Percentiles rank a stretch among this genome's conserved stretches.
Conservation (phyloP, 352 stramenopile species). For the Globisporangium yorkense region DNA sequence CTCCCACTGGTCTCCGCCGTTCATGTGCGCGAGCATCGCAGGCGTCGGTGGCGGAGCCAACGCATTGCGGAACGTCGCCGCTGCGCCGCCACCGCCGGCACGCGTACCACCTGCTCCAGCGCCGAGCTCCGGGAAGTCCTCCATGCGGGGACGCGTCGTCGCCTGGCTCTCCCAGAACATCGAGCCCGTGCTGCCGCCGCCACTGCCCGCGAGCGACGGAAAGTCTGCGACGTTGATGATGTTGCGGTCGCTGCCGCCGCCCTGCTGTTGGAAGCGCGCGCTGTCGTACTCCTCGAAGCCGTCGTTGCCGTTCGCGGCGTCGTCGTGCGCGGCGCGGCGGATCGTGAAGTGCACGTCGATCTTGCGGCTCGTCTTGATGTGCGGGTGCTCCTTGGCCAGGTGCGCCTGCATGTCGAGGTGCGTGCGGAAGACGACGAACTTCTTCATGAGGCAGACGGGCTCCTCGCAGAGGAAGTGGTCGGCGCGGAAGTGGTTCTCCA, state of each 20-base stretch:
- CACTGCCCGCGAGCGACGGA: conserved; percentile 51
- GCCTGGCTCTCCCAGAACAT: conserved; percentile 70
- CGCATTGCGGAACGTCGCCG: conserved; percentile 62
- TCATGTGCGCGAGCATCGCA: conserved; percentile 71
- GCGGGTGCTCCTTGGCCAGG: conserved; percentile 72
- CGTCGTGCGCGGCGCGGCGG: conserved; percentile 42
- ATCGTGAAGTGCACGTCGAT: conserved; percentile 86
- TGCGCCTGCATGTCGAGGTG: conserved; percentile 85
- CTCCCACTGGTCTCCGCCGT: conserved; percentile 52
- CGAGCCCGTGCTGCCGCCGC: conserved; percentile 15
- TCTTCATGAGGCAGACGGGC: conserved; percentile 65
- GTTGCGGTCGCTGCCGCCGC: conserved; percentile 22
- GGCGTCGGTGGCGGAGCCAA: conserved; percentile 58
- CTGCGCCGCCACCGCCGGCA: conserved; percentile 8
- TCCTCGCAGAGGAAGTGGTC: conserved; percentile 89
- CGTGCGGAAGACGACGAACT: conserved; percentile 89
- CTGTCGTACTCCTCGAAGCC: conserved; percentile 43
- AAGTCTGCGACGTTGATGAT: conserved; percentile 86
- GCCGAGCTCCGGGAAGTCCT: conserved; percentile 68
- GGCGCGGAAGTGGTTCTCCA: conserved; percentile 88
- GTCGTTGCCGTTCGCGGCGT: conserved; percentile 13
- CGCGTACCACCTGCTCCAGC: conserved; percentile 7
- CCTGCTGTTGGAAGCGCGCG: conserved; percentile 21
- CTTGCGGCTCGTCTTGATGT: conserved; percentile 81
- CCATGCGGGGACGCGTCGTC: conserved; percentile 31